Percentiles rank a stretch among this genome's conserved stretches.
Conservation (phyloP, 1,139 yeast genomes). For the Yamadazyma sp. region DNA sequence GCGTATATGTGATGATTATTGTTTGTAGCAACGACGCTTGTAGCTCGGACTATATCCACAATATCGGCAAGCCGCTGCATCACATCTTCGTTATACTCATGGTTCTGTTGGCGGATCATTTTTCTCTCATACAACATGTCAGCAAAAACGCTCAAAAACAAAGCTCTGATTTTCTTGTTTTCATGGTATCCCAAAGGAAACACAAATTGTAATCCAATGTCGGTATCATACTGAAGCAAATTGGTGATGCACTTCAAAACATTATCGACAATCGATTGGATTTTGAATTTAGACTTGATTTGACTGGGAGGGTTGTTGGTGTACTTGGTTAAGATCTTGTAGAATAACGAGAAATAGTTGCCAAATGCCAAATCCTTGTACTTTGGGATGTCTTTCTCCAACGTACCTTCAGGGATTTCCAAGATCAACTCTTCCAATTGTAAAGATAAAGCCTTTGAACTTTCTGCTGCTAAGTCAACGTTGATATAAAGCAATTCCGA, state of each 20-base stretch:
- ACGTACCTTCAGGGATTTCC: constrained; percentile 62
- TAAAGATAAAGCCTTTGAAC: constrained; percentile 57
- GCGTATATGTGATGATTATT: constrained; percentile 55
- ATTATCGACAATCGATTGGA: constrained; percentile 58
- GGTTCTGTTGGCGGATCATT: constrained; percentile 21
- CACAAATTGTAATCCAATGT: constrained; percentile 75
- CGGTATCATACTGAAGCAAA: constrained; percentile 69
- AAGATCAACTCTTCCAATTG: constrained; percentile 56
- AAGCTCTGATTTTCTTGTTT: constrained; percentile 61
- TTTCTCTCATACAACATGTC: constrained; percentile 54
- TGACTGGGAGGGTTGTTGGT: constrained; percentile 27
- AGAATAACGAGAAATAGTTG: constrained; percentile 67
- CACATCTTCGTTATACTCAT: constrained; percentile 22
- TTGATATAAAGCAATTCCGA: constrained; percentile 55
- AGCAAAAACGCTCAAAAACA: constrained; percentile 76
- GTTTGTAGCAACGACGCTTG: constrained; percentile 66
- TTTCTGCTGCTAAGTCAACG: constrained; percentile 66
- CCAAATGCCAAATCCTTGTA: constrained; percentile 69
- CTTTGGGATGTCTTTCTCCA: constrained; percentile 54
- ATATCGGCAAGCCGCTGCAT: constrained; percentile 20
- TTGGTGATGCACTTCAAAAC: constrained; percentile 70
- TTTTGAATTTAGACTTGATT: constrained; percentile 48
- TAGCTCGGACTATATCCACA: constrained; percentile 46
- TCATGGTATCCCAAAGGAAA: constrained; percentile 77
- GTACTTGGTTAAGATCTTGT: constrained; percentile 68